Evolutionary conservation across 306 rosid genomes (phyloP), one percentile per base, ranked within the genome.

Genomic region (Cicer cuneatum): DNA sequence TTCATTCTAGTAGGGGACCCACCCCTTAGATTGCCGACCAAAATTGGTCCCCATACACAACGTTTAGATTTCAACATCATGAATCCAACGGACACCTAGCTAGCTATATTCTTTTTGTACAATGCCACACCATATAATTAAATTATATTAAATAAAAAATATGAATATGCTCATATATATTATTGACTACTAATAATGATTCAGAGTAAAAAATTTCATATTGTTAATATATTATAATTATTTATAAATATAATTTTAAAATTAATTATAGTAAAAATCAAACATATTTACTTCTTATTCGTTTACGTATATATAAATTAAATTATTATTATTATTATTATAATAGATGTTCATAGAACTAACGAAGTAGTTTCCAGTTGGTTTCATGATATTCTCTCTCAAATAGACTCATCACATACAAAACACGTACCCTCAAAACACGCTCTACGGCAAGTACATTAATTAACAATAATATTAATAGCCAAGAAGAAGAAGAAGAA

Each of bases 341-440:
- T 29, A 29, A 3, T 29, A 29, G 35, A 29, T 29, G 35, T 29
- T 68, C 93, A 51, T 14, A 73, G 85, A 74, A 88, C 37, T 74
- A 82, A 61, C 90, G 76, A 35, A 10, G 89, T 66, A 76, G 68
- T 75, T 88, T 88, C 90, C 33, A 9, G 56, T 19, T 19, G 1
- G 35, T 72, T 29, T 29, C 35, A 29, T 29, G 35, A 29, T 29
- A 4, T 29, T 29, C 21, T 42, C 2, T 19, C 29, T 29, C 53
- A 71, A 64, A 49, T 61, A 6, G 12, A 15, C 16, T 45, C 16
- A 69, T 29, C 0, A 83, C 82, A 71, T 82, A 58, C 66, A 71
- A 65, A 49, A 75, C 84, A 74, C 75, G 81, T 69, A 79, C 49
- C 81, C 41, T 75, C 70, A 76, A 72, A 72, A 84, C 87, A 63